Conservation (phyloP, 805 yeast genomes). For the Kuraishia hungarica region DNA sequence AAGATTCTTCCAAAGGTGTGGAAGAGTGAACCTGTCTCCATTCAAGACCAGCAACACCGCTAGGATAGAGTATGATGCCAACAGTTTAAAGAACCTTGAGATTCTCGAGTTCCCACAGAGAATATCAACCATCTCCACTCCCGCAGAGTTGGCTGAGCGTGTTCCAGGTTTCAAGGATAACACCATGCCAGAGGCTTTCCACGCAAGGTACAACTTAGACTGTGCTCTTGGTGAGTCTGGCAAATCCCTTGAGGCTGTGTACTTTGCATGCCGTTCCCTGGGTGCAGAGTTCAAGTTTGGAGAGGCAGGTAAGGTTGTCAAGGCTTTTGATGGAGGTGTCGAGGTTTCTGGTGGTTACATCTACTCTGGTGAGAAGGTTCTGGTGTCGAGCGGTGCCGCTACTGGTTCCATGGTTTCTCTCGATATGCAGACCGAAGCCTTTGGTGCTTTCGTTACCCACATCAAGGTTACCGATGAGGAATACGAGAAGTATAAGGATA, state of each 20-base stretch:
- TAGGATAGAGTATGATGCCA: constrained; percentile 28
- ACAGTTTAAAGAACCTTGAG: constrained; percentile 26
- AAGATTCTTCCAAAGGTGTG: constrained; percentile 29
- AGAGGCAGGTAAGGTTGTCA: constrained; percentile 15
- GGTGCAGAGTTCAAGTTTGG: constrained; percentile 30
- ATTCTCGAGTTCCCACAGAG: constrained; percentile 16
- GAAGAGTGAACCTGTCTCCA: constrained; percentile 32
- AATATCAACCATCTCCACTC: constrained; percentile 20
- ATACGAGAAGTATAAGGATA: constrained; percentile 24
- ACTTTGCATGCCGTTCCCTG: constrained; percentile 15
- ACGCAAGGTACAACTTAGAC: constrained; percentile 25
- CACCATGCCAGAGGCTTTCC: constrained; percentile 7
- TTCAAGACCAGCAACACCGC: constrained; percentile 14
- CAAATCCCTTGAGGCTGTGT: constrained; percentile 24
- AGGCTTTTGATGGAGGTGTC: constrained; percentile 10
- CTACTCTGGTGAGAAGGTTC: constrained; percentile 24
- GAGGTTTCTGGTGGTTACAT: constrained; percentile 17
- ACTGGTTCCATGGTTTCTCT: constrained; percentile 27
- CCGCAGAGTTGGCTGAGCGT: constrained; percentile 19
- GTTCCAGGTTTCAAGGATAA: constrained; percentile 12
- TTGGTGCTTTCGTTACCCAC: constrained; percentile 31
- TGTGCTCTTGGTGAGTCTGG: constrained; percentile 35
- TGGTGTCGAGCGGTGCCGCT: constrained; percentile 31
- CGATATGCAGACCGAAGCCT: constrained; percentile 24
- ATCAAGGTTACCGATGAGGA: constrained; percentile 27